Conservation (phyloP, 2,329 filamentous ascomycete species). For the Verticillium isaacii region DNA sequence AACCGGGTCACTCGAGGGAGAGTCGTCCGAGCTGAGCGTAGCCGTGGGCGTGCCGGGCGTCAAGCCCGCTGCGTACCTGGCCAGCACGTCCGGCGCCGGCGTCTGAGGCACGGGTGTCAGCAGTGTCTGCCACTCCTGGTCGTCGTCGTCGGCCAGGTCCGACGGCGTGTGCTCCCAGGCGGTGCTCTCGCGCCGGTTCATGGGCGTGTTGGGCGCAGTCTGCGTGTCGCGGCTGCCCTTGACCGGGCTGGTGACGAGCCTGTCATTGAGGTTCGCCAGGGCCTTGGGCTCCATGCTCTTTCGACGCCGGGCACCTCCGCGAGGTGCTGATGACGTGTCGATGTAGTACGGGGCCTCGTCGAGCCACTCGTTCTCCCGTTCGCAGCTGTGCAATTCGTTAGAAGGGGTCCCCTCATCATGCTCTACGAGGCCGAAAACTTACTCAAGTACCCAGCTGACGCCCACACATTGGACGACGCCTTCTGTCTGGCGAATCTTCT, state of each 20-base stretch:
- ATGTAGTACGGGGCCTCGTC: slow-evolving; percentile 67
- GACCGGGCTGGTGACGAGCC: slow-evolving; percentile 42
- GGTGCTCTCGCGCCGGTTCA: slow-evolving; percentile 48
- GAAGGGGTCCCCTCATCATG: neutral
- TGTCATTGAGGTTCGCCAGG: slow-evolving; percentile 64
- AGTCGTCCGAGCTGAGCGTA: slow-evolving; percentile 25
- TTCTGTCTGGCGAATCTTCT: slow-evolving; percentile 69
- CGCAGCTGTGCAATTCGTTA: slow-evolving; percentile 48
- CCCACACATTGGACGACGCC: slow-evolving; percentile 82
- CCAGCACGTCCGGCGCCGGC: slow-evolving; percentile 50
- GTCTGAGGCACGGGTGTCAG: slow-evolving; percentile 56
- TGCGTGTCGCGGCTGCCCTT: slow-evolving; percentile 23
- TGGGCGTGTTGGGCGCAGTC: slow-evolving; percentile 40
- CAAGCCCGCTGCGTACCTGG: slow-evolving; percentile 45
- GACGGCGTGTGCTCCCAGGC: slow-evolving; percentile 52
- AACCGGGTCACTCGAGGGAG: slow-evolving; percentile 28
- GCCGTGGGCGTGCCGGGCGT: slow-evolving; percentile 38
- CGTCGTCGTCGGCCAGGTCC: slow-evolving; percentile 31
- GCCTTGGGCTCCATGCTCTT: slow-evolving; percentile 79
- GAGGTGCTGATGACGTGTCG: slow-evolving; percentile 61
- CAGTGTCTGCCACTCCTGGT: slow-evolving; percentile 37
- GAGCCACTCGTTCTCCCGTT: slow-evolving; percentile 71
- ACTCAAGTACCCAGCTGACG: slow-evolving; percentile 85
- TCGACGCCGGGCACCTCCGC: slow-evolving; percentile 65
- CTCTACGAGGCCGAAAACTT: slow-evolving; percentile 34